Base-by-base conservation (phyloP, 805 yeast species). In the Suhomyces sp. region DNA sequence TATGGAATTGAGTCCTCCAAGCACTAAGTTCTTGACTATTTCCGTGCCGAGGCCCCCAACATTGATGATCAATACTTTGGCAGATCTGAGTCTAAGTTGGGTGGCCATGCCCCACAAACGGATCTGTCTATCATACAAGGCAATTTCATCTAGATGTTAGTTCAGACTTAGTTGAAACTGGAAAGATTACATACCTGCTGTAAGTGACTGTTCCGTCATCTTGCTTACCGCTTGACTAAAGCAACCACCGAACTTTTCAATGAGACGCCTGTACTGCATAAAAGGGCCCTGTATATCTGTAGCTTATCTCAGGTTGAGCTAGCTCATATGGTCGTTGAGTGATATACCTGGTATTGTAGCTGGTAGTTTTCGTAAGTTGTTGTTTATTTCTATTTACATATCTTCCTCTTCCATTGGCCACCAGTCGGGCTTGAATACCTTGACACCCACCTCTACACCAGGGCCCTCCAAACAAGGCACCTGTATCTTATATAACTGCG, bases 71-170 rank as follows among this genome's bases (percentile, higher is more conserved):
- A 92, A 71, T 4, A 93, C 77, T 44, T 79, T 80, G 6, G 97
- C 85, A 17, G 84, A 80, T 35, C 94, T 78, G 74, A 93, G 81
- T 43, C 83, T 67, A 40, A 82, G 77, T 66, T 93, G 99, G 3
- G 97, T 96, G 29, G 88, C 96, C 64, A 94, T 76, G 2, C 99
- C 99, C 99, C 99, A 93, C 19, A 93, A 77, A 56, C 99, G 73
- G 56, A 93, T 92, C 69, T 93, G 99, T 53, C 99, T 81, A 68
- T 93, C 99, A 64, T 93, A 93, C 20, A 93, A 78, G 1, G 96
- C 97, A 52, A 92, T 83, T 64, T 92, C 97, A 61, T 91, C 97
- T 69, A 54, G 21, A 24, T 2, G 54, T 50, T 37, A 54, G 55
- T 48, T 13, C 9, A 22, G 19, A 13, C 13, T 4, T 33, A 33